Base-by-base conservation (phyloP, 768 basidiomycete species). In the Boletus reticulatus region DNA sequence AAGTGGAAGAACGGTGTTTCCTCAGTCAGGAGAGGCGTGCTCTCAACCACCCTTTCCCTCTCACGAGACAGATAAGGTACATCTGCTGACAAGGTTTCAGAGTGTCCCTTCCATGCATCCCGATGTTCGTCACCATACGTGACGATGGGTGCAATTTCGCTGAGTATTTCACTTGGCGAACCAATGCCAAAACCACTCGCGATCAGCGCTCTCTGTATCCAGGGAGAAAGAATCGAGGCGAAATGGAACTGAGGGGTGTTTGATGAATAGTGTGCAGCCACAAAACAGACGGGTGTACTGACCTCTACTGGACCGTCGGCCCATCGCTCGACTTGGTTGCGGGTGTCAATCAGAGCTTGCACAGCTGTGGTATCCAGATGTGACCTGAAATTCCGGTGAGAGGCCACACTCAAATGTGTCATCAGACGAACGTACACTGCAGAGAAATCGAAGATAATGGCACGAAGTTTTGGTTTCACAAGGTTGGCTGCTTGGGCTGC, bases 381-480 rank as follows among this genome's bases (percentile, higher is more conserved):
- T 44, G 84, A 86, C 54, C 89, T 92, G 68, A 17, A 46, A 34
- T 36, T 48, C 54, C 27, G 50, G 56, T 20, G 50, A 45, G 52
- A 39, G 3, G 14, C 20, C 14, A 4, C 37, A 12, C 39, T 36
- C 36, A 10, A 46, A 41, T 36, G 14, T 2, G 20, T 37, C 31
- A n/a, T 36, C 14, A 4, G 13, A 38, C 17, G 12, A 43, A 11
- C 67, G 68, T 67, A 89, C 83, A 95, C 88, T 32, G 83, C 75
- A 34, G 92, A 85, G 66, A 98, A 92, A 70, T 99, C 97, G n/a
- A 98, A 76, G 24, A 99, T 89, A 61, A 99, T 81, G 13, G 96
- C 94, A 53, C 85, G 86, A 44, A 98, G 75, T 20, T 76, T 67
- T 0, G 95, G 92, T 64, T 80, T 84, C 29, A 74, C 66, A 56